phyloP scores from a whole-genome alignment of 2,329 filamentous ascomycete genomes.

The Fusarium hostae region DNA sequence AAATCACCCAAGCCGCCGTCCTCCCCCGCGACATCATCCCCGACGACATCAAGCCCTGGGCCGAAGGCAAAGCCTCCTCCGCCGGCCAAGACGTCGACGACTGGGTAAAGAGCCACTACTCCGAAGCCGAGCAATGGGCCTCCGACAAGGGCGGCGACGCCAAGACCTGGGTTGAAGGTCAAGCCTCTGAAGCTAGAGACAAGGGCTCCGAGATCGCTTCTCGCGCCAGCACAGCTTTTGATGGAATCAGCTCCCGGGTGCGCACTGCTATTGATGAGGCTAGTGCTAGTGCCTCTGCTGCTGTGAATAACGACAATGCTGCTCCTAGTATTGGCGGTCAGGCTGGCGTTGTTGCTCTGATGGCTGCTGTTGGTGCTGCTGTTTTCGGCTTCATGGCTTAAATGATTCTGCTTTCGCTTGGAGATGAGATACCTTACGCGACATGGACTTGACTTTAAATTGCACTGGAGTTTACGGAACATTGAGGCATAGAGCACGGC shows the following conservation, averaged over 20 bases:
- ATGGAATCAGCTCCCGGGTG: conserved; percentile 13
- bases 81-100: conserved; percentile 8
- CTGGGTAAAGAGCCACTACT: conserved; percentile 22
- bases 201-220: conserved; percentile 13
- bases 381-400: conserved; percentile 34
- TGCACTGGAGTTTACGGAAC: conserved; percentile 25
- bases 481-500: conserved; percentile 12
- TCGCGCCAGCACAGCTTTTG: conserved; percentile 15
- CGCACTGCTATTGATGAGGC: conserved; percentile 25
- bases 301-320: conserved; percentile 27
- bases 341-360: conserved; percentile 30
- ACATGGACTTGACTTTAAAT: conserved; percentile 13
- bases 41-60: conserved; percentile 34
- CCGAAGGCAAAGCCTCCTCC: conserved; percentile 12
- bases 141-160: conserved; percentile 17
- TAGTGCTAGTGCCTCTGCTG: conserved; percentile 12
- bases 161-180: conserved; percentile 6
- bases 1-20: conserved; percentile 27
- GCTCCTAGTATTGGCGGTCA: conserved; percentile 20
- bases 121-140: conserved; percentile 17
- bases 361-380: conserved; percentile 40
- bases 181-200: conserved; percentile 7
- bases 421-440: conserved; percentile 23
- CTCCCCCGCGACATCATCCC: conserved; percentile 30
- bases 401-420: no score